phyloP scores from a whole-genome alignment of 2,329 filamentous ascomycete species.

The Alternaria sp. region DNA sequence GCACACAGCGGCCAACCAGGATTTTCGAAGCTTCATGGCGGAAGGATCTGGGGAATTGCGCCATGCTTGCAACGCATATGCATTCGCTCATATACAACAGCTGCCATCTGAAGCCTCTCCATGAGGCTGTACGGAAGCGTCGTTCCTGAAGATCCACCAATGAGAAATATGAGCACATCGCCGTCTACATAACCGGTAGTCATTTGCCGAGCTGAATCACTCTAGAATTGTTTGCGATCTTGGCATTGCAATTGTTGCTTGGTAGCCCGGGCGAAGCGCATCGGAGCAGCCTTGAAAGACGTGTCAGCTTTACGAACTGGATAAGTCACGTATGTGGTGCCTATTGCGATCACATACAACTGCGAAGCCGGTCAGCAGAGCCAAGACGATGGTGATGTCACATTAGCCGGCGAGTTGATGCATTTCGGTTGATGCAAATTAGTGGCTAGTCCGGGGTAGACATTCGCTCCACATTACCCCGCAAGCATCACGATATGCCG shows the following conservation, averaged over 20 bases:
- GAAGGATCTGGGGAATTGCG: background rate
- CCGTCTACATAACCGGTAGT: background rate
- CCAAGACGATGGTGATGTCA: background rate
- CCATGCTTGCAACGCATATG: background rate
- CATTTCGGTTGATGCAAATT: background rate
- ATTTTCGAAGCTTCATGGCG: slow-evolving; percentile 4
- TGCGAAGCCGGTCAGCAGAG: background rate
- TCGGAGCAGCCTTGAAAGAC: background rate
- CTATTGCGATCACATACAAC: background rate
- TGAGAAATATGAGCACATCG: background rate
- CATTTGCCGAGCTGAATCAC: background rate
- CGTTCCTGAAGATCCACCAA: background rate
- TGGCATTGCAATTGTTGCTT: background rate
- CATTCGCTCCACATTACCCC: slow-evolving; percentile 9
- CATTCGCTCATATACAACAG: background rate
- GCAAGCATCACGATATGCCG: background rate
- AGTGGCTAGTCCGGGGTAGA: slow-evolving; percentile 7
- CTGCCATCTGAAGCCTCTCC: background rate
- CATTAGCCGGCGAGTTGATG: background rate
- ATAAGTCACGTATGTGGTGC: background rate
- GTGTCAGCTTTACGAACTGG: background rate
- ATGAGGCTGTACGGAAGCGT: background rate
- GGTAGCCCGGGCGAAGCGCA: background rate
- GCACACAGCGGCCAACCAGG: background rate
- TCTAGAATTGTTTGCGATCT: background rate